phyloP scores from a whole-genome alignment of 345 rosid genomes.

The Pistacia atlantica region DNA sequence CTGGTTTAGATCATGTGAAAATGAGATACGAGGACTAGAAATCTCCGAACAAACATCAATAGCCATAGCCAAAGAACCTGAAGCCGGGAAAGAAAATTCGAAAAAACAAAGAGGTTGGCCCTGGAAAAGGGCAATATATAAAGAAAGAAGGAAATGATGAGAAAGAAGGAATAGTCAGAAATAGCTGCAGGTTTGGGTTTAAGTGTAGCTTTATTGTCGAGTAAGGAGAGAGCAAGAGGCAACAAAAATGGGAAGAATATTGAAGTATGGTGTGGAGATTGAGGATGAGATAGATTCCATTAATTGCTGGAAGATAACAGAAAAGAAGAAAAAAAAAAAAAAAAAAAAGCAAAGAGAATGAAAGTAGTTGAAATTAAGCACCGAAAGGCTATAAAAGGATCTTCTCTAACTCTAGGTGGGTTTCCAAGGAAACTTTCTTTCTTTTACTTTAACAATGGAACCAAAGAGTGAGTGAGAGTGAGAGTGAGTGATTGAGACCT shows the following conservation, averaged over 20 bases:
- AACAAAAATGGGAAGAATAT: conserved; percentile 17
- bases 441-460: conserved; percentile 22
- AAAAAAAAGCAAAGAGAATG: conserved; percentile 25
- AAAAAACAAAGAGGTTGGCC: conserved; percentile 1
- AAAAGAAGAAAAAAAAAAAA: conserved; percentile 19
- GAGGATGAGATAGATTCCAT: conserved; percentile 26
- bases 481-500: not conserved
- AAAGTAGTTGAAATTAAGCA: conserved; percentile 53
- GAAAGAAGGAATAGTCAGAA: conserved; percentile 46
- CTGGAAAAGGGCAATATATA: conserved; percentile 15
- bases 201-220: conserved; percentile 3
- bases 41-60: conserved; percentile 75
- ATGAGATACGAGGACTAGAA: conserved; percentile 73
- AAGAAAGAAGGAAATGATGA: conserved; percentile 27
- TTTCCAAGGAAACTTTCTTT: conserved; percentile 40
- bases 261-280: conserved; percentile 26
- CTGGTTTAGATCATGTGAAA: conserved; percentile 65
- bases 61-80: conserved; percentile 49
- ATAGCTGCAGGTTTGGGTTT: conserved; percentile 42
- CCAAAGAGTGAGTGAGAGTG: not conserved
- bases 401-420: conserved; percentile 30
- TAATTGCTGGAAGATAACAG: conserved; percentile 14
- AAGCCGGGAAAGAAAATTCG: conserved; percentile 36
- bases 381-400: conserved; percentile 57
- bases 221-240: not conserved